Evolutionary conservation across 345 rosid genomes (phyloP).

Genomic region (Microcos paniculata): DNA sequence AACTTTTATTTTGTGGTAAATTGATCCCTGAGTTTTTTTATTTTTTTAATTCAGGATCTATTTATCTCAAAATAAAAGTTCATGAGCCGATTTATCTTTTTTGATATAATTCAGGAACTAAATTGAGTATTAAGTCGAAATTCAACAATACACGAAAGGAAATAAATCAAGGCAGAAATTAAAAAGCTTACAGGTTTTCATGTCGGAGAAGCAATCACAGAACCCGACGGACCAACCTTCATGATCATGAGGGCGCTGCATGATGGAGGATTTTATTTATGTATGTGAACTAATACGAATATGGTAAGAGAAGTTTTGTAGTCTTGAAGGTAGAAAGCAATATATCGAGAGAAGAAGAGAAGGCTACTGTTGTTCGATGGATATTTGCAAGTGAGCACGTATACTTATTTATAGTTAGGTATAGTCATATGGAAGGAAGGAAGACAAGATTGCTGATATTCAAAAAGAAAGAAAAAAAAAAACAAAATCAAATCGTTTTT

Average conservation of each 20-base stretch:
- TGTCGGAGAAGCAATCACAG: slow-evolving; percentile 42
- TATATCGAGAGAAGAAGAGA: neutral
- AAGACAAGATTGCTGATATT: too few species aligned
- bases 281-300: neutral
- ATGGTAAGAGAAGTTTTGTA: neutral
- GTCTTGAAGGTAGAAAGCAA: neutral
- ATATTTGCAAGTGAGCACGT: neutral
- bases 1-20: too few species aligned
- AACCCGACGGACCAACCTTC: slow-evolving; percentile 52
- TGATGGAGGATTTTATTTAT: neutral
- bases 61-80: too few species aligned
- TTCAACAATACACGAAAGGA: neutral
- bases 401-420: neutral
- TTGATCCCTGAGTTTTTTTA: too few species aligned
- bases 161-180: neutral
- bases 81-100: too few species aligned
- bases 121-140: too few species aligned
- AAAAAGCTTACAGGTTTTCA: slow-evolving; percentile 28
- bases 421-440: too few species aligned
- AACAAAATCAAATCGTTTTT: too few species aligned
- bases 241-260: neutral
- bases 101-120: too few species aligned
- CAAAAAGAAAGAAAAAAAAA: too few species aligned
- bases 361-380: neutral
- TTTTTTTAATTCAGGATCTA: too few species aligned